phyloP scores from a whole-genome alignment of 306 rosid genomes.

The Prunus davidiana region DNA sequence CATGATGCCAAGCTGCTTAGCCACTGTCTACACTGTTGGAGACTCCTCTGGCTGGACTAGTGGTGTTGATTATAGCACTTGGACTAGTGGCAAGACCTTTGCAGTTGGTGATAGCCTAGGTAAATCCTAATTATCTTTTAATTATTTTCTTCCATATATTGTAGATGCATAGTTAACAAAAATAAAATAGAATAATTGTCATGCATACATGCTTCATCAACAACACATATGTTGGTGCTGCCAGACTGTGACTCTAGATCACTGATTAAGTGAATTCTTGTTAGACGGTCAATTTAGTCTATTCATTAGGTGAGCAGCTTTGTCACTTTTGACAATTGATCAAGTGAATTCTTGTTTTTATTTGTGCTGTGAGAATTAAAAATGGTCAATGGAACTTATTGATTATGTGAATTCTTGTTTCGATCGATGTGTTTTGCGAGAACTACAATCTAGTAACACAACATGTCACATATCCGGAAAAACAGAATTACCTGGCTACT shows the following conservation, averaged over 20 bases:
- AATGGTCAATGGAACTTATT: not conserved
- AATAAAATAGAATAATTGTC: not conserved
- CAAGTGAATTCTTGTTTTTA: not conserved
- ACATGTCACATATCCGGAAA: not conserved
- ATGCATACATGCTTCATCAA: not conserved
- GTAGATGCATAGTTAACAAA: too few relatives aligned
- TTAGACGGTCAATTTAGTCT: not conserved
- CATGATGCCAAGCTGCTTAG: conserved; percentile 35
- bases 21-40: conserved; percentile 69
- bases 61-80: conserved; percentile 63
- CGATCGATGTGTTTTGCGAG: not conserved
- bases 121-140: conserved; percentile 13
- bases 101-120: conserved; percentile 71
- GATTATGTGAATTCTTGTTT: too few relatives aligned
- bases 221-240: not conserved
- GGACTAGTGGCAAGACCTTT: conserved; percentile 69
- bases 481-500: too few relatives aligned
- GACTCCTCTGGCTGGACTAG: conserved; percentile 70
- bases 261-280: not conserved
- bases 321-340: not conserved
- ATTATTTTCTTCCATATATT: not conserved
- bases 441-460: not conserved
- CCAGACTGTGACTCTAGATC: not conserved
- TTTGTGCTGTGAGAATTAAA: not conserved
- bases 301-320: too few relatives aligned